Evolutionary conservation across 805 yeast species (phyloP).

Genomic region (Metschnikowia baotianmanensis): DNA sequence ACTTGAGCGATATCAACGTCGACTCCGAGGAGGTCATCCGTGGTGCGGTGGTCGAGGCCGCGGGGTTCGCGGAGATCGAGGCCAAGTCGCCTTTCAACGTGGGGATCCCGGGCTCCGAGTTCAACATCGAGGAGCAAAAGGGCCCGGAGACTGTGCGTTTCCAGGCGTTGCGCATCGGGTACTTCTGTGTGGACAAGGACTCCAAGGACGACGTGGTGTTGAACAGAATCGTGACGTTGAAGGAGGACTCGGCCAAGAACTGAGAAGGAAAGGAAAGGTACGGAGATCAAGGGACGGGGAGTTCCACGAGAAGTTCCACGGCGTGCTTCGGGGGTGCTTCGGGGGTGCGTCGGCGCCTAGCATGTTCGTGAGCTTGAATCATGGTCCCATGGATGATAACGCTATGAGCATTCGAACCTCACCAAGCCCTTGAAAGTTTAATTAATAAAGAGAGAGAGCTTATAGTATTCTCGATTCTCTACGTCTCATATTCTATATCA

Average conservation of each 20-base stretch:
- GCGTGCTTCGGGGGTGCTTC: too few relatives aligned
- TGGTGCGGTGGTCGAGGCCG: conserved; percentile 68
- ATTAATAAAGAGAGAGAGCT: too few relatives aligned
- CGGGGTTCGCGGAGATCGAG: conserved; percentile 66
- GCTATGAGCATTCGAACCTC: too few relatives aligned
- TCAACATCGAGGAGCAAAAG: conserved; percentile 61
- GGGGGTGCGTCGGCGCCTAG: too few relatives aligned
- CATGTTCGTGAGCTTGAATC: too few relatives aligned
- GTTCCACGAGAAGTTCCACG: too few relatives aligned
- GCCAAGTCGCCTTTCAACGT: conserved; percentile 74
- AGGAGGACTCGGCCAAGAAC: conserved; percentile 66
- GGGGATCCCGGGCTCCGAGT: conserved; percentile 56
- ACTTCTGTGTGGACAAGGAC: conserved; percentile 88
- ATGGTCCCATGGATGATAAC: too few relatives aligned
- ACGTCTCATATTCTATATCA: too few relatives aligned
- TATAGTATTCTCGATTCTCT: too few relatives aligned
- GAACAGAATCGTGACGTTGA: conserved; percentile 90
- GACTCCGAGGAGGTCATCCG: conserved; percentile 68
- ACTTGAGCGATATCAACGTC: conserved; percentile 76
- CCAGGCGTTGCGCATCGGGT: conserved; percentile 97
- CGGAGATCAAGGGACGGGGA: too few relatives aligned
- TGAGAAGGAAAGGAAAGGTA: conserved; percentile 4
- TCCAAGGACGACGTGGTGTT: conserved; percentile 60
- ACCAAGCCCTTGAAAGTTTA: too few relatives aligned
- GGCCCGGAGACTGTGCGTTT: conserved; percentile 58